Evolutionary conservation across 1,139 yeast genomes (phyloP).

Genomic region (Yamadazyma siamensis): DNA sequence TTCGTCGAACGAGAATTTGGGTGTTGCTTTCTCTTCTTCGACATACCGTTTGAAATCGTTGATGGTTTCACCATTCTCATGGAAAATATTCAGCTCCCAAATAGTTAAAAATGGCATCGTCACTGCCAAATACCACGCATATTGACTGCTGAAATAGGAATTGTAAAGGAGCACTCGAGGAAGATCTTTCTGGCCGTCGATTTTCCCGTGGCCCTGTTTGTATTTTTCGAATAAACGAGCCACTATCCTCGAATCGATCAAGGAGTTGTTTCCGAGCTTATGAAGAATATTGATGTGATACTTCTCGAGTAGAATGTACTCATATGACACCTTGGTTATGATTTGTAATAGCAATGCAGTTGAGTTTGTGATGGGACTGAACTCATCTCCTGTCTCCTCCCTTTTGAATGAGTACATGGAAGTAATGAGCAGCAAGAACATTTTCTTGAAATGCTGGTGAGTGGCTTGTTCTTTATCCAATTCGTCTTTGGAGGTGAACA

Average conservation of each 20-base stretch:
- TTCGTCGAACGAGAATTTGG: constrained; percentile 19
- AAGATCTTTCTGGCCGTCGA: constrained; percentile 11
- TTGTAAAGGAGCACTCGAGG: constrained; percentile 36
- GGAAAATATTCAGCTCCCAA: constrained; percentile 29
- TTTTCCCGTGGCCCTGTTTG: constrained; percentile 10
- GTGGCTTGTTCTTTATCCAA: constrained; percentile 20
- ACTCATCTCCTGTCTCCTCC: constrained; percentile 30
- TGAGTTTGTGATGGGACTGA: constrained; percentile 13
- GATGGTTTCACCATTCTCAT: constrained; percentile 23
- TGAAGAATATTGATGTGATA: constrained; percentile 38
- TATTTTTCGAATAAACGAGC: constrained; percentile 21
- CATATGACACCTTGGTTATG: constrained; percentile 38
- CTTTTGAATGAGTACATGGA: constrained; percentile 25
- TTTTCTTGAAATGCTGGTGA: constrained; percentile 29
- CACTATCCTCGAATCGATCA: constrained; percentile 26
- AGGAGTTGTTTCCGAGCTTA: constrained; percentile 32
- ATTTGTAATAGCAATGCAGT: constrained; percentile 25
- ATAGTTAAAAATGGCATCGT: constrained; percentile 38
- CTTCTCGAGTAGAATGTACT: constrained; percentile 39
- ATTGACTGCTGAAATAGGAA: constrained; percentile 32
- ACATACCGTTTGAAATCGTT: constrained; percentile 15
- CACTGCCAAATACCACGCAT: constrained; percentile 37
- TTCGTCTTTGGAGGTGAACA: constrained; percentile 11
- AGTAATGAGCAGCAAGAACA: constrained; percentile 25
- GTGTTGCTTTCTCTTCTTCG: constrained; percentile 12